Evolutionary conservation across 1,284 basidiomycete genomes (phyloP).

Genomic region (Fomitiporia mediterranea): DNA sequence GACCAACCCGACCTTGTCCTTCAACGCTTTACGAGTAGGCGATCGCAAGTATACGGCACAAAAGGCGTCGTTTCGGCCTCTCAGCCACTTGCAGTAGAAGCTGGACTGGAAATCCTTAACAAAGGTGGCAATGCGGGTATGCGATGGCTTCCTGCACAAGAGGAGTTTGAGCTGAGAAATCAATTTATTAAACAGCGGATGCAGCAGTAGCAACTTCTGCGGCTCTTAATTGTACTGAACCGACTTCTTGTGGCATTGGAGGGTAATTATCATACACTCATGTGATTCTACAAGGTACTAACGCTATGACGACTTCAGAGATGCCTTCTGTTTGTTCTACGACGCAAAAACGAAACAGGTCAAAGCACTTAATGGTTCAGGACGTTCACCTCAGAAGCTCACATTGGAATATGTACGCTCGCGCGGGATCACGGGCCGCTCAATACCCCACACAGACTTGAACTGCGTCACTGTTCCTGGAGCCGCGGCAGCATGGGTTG

Average conservation of each 20-base stretch:
- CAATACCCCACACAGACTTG: constrained; percentile 70
- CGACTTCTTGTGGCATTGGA: constrained; percentile 76
- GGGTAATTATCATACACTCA: constrained; percentile 43
- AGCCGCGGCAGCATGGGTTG: constrained; percentile 90
- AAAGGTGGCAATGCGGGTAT: constrained; percentile 89
- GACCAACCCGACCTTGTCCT: constrained; percentile 55
- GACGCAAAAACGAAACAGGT: constrained; percentile 78
- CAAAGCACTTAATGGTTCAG: constrained; percentile 83
- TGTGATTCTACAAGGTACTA: not conserved
- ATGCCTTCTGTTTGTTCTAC: constrained; percentile 91
- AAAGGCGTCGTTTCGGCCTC: constrained; percentile 89
- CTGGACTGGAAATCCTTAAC: constrained; percentile 83
- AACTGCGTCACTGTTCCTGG: constrained; percentile 93
- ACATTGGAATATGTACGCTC: constrained; percentile 69
- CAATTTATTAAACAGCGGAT: constrained; percentile 42
- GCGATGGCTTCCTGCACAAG: constrained; percentile 11
- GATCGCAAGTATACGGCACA: constrained; percentile 77
- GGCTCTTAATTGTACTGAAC: constrained; percentile 86
- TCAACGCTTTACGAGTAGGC: constrained; percentile 61
- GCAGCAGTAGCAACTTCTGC: constrained; percentile 80
- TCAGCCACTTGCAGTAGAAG: constrained; percentile 86
- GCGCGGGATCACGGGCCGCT: constrained; percentile 63
- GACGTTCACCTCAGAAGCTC: constrained; percentile 77
- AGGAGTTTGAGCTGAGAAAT: not conserved
- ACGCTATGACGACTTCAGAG: constrained; percentile 39